These are phyloP conservation scores for Thermochaetoides thermophila DNA, from an alignment of 495 filamentous ascomycete genomes.

Conservation along the genomic window DNA sequence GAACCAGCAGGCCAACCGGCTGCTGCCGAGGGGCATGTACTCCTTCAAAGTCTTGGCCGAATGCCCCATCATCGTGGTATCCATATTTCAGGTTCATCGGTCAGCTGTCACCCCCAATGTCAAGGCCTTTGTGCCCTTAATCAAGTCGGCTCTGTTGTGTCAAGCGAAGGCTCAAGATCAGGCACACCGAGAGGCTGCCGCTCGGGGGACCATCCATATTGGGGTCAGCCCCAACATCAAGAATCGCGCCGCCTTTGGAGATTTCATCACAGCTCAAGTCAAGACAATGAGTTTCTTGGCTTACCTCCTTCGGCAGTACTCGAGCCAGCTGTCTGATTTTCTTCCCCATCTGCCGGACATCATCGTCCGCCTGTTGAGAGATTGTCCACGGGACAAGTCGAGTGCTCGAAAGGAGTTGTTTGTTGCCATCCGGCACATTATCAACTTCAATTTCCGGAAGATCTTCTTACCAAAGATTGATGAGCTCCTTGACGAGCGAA, in stretches of 20 bases:
- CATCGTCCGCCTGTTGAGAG: slow-evolving; percentile 79
- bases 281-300: slow-evolving; percentile 99
- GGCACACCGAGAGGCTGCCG: slow-evolving; percentile 70
- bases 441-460: slow-evolving; percentile 96
- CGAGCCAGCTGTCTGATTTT: slow-evolving; percentile 79
- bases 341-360: slow-evolving; percentile 76
- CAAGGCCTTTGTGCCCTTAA: slow-evolving; percentile 80
- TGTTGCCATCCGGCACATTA: slow-evolving; percentile 94
- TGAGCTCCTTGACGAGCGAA: slow-evolving; percentile 83
- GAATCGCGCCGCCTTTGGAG: slow-evolving; percentile 87
- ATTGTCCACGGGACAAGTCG: slow-evolving; percentile 89
- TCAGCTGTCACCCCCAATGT: slow-evolving; percentile 67
- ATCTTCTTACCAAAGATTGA: slow-evolving; percentile 94
- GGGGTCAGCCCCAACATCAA: slow-evolving; percentile 90
- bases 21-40: slow-evolving; percentile 81
- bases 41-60: slow-evolving; percentile 98
- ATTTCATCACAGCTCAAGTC: slow-evolving; percentile 94
- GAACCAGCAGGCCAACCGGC: slow-evolving; percentile 63
- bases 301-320: slow-evolving; percentile 79
- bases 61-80: slow-evolving; percentile 97
- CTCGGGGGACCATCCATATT: slow-evolving; percentile 66
- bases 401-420: slow-evolving; percentile 86
- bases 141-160: slow-evolving; percentile 75
- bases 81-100: slow-evolving; percentile 88
- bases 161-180: slow-evolving; percentile 91